phyloP scores from a whole-genome alignment of 768 basidiomycete genomes.

The Sarcodon sp. region DNA sequence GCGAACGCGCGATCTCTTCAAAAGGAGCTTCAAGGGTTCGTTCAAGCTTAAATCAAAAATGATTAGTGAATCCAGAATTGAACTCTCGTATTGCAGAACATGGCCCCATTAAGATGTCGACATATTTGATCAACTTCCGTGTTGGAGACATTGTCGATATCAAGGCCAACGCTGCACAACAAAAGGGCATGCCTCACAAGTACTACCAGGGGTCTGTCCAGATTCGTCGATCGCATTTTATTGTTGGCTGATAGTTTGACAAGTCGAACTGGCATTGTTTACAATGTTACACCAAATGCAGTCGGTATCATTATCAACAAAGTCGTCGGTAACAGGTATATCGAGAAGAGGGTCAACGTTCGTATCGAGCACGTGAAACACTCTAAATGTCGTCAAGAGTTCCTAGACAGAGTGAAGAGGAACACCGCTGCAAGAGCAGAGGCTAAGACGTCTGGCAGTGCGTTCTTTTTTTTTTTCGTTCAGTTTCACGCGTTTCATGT shows the following conservation, averaged over 20 bases:
- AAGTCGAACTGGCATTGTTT: slow-evolving; percentile 95
- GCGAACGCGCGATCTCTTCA: slow-evolving; percentile 99
- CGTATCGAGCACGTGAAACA: slow-evolving; percentile 92
- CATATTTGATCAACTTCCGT: slow-evolving; percentile 85
- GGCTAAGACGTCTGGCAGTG: slow-evolving; percentile 87
- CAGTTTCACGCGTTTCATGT: slow-evolving; percentile 2
- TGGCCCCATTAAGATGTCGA: slow-evolving; percentile 83
- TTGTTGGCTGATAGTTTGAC: slow-evolving; percentile 2
- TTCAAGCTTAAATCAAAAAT: slow-evolving; percentile 4
- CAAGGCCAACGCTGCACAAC: slow-evolving; percentile 97
- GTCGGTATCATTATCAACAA: slow-evolving; percentile 98
- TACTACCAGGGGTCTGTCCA: slow-evolving; percentile 85
- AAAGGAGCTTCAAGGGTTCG: slow-evolving; percentile 91
- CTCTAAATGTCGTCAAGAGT: slow-evolving; percentile 97
- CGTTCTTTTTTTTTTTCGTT: slow-evolving; percentile 4
- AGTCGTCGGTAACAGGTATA: slow-evolving; percentile 96
- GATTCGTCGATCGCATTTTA: background rate
- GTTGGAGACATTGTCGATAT: slow-evolving; percentile 99
- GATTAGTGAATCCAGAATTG: slow-evolving; percentile 3
- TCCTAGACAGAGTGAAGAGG: slow-evolving; percentile 88
- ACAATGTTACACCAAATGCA: slow-evolving; percentile 92
- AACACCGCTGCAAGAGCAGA: slow-evolving; percentile 77
- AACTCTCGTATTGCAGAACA: slow-evolving; percentile 43
- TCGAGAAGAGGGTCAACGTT: slow-evolving; percentile 99
- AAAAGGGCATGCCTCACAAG: slow-evolving; percentile 99